Evolutionary conservation across 169 alveolate genomes (phyloP).

Genomic region (Cryptosporidium bovis): DNA sequence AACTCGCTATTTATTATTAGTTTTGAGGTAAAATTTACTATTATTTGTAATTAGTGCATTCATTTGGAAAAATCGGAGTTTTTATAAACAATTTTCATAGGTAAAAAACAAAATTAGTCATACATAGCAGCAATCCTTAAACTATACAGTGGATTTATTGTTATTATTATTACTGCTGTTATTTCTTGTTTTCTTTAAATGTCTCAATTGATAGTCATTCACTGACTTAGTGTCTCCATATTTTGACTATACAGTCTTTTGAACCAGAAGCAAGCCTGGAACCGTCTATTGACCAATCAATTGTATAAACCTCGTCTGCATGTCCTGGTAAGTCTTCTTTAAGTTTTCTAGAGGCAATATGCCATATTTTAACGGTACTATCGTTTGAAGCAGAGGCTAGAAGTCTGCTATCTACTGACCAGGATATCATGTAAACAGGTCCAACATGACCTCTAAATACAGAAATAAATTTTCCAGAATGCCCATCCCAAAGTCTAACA

Average conservation of each 20-base stretch:
- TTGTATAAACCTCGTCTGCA: slow-evolving; percentile 97
- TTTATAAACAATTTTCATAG: no score
- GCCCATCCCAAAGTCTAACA: slow-evolving; percentile 91
- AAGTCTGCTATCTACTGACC: slow-evolving; percentile 97
- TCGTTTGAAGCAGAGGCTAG: slow-evolving; percentile 88
- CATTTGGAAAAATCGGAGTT: no score
- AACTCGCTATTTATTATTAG: no score
- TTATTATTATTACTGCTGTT: no score
- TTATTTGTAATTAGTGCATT: no score
- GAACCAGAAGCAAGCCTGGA: slow-evolving; percentile 94
- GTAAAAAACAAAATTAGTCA: no score
- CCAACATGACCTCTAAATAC: slow-evolving; percentile 98
- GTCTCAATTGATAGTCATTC: no score
- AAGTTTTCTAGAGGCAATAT: slow-evolving; percentile 90
- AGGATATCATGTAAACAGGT: slow-evolving; percentile 95
- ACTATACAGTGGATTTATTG: no score
- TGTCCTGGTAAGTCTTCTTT: slow-evolving; percentile 98
- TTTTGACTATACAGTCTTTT: slow-evolving; percentile 89
- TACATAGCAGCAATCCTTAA: no score
- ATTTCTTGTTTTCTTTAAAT: no score
- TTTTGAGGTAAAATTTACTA: no score
- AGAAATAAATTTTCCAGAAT: slow-evolving; percentile 91
- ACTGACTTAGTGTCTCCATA: slow-evolving; percentile 89
- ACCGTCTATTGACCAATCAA: slow-evolving; percentile 98
- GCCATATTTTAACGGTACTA: slow-evolving; percentile 91